Evolutionary conservation across 208 protist genomes (phyloP).

Genomic region (Novymonas esmeraldas): DNA sequence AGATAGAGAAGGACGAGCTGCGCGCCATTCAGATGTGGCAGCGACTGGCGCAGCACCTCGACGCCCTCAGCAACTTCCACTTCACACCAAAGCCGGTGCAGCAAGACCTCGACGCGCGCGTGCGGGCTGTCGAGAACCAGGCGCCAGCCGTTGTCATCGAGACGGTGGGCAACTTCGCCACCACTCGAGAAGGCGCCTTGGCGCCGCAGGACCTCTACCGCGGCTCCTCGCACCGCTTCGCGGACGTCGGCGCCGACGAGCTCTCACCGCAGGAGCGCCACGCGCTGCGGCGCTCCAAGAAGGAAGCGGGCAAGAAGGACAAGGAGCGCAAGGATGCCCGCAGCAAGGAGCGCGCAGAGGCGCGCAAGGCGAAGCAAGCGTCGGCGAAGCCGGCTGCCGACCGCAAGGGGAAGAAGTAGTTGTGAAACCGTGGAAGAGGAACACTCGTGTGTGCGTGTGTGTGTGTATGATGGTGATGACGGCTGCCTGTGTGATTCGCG

Average conservation of each 20-base stretch:
- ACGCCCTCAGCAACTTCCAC: slow-evolving; percentile 92
- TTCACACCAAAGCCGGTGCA: slow-evolving; percentile 91
- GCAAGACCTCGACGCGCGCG: slow-evolving; percentile 83
- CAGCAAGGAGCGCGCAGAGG: slow-evolving; percentile 38
- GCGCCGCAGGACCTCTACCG: slow-evolving; percentile 91
- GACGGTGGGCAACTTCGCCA: slow-evolving; percentile 83
- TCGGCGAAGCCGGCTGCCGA: background rate
- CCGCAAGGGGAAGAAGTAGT: slow-evolving; percentile 24
- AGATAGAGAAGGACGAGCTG: slow-evolving; percentile 92
- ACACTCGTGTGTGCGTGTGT: no score
- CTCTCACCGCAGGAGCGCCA: slow-evolving; percentile 73
- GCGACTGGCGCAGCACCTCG: slow-evolving; percentile 87
- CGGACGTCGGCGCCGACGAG: slow-evolving; percentile 76
- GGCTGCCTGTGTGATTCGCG: no score
- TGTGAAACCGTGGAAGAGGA: background rate
- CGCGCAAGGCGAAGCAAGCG: slow-evolving; percentile 26
- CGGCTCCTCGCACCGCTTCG: slow-evolving; percentile 52
- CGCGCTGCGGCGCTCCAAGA: slow-evolving; percentile 79
- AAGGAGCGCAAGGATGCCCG: slow-evolving; percentile 42
- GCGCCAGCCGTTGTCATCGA: slow-evolving; percentile 86
- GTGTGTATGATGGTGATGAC: no score
- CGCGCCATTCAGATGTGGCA: slow-evolving; percentile 92
- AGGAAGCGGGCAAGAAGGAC: slow-evolving; percentile 48
- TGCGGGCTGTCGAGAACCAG: slow-evolving; percentile 84
- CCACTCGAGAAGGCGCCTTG: slow-evolving; percentile 72